phyloP scores from a whole-genome alignment of 352 stramenopile genomes.

The Phytopythium vexans region DNA sequence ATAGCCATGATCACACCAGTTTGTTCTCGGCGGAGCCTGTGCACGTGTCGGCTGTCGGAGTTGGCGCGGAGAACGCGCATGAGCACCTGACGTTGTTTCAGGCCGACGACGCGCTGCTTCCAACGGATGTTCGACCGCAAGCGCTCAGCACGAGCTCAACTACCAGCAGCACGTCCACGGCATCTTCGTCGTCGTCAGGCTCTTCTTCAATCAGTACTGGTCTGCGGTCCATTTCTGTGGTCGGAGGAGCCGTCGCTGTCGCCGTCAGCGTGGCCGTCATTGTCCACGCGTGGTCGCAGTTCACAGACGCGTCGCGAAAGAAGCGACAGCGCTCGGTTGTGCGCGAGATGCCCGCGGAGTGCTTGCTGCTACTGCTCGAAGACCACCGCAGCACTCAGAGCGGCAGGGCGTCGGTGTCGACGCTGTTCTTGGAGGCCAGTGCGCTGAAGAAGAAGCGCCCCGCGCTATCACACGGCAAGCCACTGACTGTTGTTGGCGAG shows the following conservation, averaged over 20 bases:
- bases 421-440: conserved; percentile 25
- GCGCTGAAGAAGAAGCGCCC: conserved; percentile 17
- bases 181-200: neutral
- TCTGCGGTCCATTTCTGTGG: conserved; percentile 54
- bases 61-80: conserved; percentile 42
- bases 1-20: conserved; percentile 55
- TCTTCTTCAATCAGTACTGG: conserved; percentile 12
- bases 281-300: conserved; percentile 79
- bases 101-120: conserved; percentile 46
- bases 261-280: conserved; percentile 74
- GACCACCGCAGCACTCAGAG: conserved; percentile 39
- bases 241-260: conserved; percentile 76
- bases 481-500: too few species aligned
- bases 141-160: conserved; percentile 4
- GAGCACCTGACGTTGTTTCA: conserved; percentile 39
- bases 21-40: conserved; percentile 44
- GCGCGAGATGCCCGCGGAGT: conserved; percentile 69
- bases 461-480: conserved; percentile 1
- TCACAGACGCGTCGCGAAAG: conserved; percentile 63
- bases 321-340: conserved; percentile 68
- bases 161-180: neutral
- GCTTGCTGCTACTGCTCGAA: conserved; percentile 68
- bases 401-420: conserved; percentile 19
- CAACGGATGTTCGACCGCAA: conserved; percentile 2
- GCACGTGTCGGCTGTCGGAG: conserved; percentile 15